phyloP scores from a whole-genome alignment of 2,329 filamentous ascomycete species.

The Epichloe sp. region DNA sequence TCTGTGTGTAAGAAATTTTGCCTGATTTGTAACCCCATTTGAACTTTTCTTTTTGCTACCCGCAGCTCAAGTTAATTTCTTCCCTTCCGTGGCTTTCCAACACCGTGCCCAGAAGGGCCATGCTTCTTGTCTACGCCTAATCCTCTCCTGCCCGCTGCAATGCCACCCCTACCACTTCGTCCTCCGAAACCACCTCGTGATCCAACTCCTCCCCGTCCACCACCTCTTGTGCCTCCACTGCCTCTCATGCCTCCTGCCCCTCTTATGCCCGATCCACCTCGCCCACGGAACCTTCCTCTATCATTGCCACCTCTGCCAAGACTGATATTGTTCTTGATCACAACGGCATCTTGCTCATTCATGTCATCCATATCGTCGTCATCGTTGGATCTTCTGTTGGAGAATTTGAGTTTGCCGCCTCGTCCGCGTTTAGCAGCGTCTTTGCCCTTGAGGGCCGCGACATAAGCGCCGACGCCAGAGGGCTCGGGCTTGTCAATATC shows the following conservation, averaged over 20 bases:
- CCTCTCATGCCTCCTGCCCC: slow-evolving; percentile 13
- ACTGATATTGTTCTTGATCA: slow-evolving; percentile 37
- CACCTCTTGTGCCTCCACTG: slow-evolving; percentile 13
- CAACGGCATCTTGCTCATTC: slow-evolving; percentile 37
- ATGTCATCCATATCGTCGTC: slow-evolving; percentile 39
- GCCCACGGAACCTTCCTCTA: slow-evolving; percentile 18
- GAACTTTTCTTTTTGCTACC: not conserved
- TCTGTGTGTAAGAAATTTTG: not conserved
- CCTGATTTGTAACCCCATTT: not conserved
- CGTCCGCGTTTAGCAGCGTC: slow-evolving; percentile 52
- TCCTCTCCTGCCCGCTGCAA: slow-evolving; percentile 32
- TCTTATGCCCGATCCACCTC: slow-evolving; percentile 6
- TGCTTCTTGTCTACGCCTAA: slow-evolving; percentile 37
- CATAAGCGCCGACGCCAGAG: slow-evolving; percentile 52
- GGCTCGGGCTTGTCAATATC: slow-evolving; percentile 51
- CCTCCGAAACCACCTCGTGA: slow-evolving; percentile 20
- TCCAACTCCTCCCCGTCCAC: slow-evolving; percentile 16
- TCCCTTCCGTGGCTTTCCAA: slow-evolving; percentile 27
- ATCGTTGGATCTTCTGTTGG: slow-evolving; percentile 41
- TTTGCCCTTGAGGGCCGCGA: slow-evolving; percentile 54
- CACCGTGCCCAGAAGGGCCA: slow-evolving; percentile 24
- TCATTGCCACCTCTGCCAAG: slow-evolving; percentile 19
- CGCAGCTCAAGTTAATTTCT: not conserved
- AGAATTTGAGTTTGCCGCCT: slow-evolving; percentile 58
- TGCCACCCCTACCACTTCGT: slow-evolving; percentile 34